Conservation (phyloP, 495 filamentous ascomycete species). For the Copromyces sp. region DNA sequence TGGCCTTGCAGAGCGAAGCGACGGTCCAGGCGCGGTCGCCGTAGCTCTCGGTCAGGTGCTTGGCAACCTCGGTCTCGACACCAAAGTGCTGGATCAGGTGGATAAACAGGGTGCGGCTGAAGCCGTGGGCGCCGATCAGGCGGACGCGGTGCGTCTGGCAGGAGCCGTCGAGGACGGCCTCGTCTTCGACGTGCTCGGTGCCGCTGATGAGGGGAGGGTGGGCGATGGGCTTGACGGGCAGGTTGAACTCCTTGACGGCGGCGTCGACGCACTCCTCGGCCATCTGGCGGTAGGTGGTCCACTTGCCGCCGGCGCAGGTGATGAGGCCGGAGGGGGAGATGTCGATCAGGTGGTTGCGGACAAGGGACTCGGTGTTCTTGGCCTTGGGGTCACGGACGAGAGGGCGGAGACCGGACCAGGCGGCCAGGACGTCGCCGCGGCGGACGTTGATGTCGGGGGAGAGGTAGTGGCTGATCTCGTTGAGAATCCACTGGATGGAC, state of each 20-base stretch:
- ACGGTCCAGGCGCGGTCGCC: conserved; percentile 96
- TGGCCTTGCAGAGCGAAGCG: conserved; percentile 71
- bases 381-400: conserved; percentile 91
- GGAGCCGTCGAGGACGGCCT: conserved; percentile 64
- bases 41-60: conserved; percentile 81
- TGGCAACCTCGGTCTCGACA: conserved; percentile 87
- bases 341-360: conserved; percentile 90
- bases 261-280: conserved; percentile 94
- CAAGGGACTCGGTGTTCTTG: conserved; percentile 86
- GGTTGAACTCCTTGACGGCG: conserved; percentile 65
- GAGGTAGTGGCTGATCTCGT: conserved; percentile 81
- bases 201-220: conserved; percentile 67
- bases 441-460: conserved; percentile 90
- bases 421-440: conserved; percentile 87
- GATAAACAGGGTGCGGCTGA: conserved; percentile 92
- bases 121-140: conserved; percentile 88
- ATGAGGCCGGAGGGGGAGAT: conserved; percentile 77
- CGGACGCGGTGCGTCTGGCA: conserved; percentile 91
- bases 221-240: conserved; percentile 49
- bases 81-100: conserved; percentile 97
- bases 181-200: conserved; percentile 63
- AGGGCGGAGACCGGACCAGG: conserved; percentile 91
- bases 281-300: conserved; percentile 99
- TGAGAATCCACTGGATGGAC: conserved; percentile 94
- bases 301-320: conserved; percentile 95